Evolutionary conservation across 1,139 yeast genomes (phyloP).

Genomic region (Hemisphaericaspora lyxosophila): DNA sequence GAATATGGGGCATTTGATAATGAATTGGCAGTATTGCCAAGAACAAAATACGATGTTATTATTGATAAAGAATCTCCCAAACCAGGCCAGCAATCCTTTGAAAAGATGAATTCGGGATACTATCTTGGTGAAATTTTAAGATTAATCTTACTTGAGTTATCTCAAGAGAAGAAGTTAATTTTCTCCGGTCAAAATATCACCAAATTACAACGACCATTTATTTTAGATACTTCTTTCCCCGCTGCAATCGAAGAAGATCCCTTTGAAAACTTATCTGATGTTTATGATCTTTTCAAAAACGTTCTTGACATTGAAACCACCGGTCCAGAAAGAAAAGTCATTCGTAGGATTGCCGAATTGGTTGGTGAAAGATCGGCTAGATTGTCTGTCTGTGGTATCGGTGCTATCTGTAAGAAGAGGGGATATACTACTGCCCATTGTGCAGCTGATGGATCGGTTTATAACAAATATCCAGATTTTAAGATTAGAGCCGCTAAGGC

Average conservation of each 20-base stretch:
- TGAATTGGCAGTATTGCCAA: slow-evolving; percentile 79
- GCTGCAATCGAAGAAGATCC: slow-evolving; percentile 88
- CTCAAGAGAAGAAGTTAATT: slow-evolving; percentile 57
- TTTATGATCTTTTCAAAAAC: slow-evolving; percentile 61
- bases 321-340: slow-evolving; percentile 74
- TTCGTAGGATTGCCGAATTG: slow-evolving; percentile 81
- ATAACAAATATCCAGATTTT: slow-evolving; percentile 90
- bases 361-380: slow-evolving; percentile 93
- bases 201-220: slow-evolving; percentile 57
- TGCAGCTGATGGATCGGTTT: slow-evolving; percentile 97
- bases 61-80: slow-evolving; percentile 89
- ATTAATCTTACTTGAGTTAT: slow-evolving; percentile 72
- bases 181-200: slow-evolving; percentile 69
- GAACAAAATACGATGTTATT: slow-evolving; percentile 80
- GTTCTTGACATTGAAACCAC: slow-evolving; percentile 66
- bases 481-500: slow-evolving; percentile 87
- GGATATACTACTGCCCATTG: slow-evolving; percentile 75
- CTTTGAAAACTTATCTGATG: slow-evolving; percentile 78
- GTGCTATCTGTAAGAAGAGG: slow-evolving; percentile 90
- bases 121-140: slow-evolving; percentile 92
- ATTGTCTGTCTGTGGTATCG: slow-evolving; percentile 91
- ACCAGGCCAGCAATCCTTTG: slow-evolving; percentile 95
- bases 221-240: slow-evolving; percentile 88
- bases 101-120: slow-evolving; percentile 97
- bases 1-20: slow-evolving; percentile 98